phyloP scores from a whole-genome alignment of 2,329 filamentous ascomycete species.

The Sporothrix mexicana region DNA sequence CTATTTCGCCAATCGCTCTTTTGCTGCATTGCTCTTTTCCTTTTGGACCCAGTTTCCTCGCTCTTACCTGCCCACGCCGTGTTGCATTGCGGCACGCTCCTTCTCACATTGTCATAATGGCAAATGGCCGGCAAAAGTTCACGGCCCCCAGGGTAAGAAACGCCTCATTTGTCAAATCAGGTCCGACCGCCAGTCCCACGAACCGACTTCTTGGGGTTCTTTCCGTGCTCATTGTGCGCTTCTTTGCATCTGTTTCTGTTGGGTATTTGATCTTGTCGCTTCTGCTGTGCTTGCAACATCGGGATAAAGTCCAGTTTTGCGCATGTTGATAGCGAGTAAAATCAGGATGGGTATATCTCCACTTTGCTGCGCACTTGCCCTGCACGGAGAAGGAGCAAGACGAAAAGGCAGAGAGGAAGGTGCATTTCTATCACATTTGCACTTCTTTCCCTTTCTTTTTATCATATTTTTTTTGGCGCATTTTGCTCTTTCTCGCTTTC shows the following conservation, averaged over 20 bases:
- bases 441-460: neutral
- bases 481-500: neutral
- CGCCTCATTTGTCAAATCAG: neutral
- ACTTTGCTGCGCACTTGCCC: constrained; percentile 16
- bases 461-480: too few relatives aligned
- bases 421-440: neutral
- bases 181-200: constrained; percentile 17
- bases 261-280: neutral
- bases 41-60: too few relatives aligned
- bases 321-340: neutral
- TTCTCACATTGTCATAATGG: neutral
- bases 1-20: neutral
- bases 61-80: neutral
- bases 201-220: neutral
- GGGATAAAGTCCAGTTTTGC: neutral
- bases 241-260: neutral
- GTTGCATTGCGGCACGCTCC: constrained; percentile 10
- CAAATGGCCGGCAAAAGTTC: neutral
- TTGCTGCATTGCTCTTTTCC: neutral
- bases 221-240: neutral
- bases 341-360: neutral
- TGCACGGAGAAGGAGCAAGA: neutral
- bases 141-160: neutral
- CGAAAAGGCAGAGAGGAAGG: neutral
- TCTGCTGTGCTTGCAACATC: neutral